Evolutionary conservation across 306 rosid genomes (phyloP), one percentile per base, ranked within the genome.

Genomic region (Fagus crenata): DNA sequence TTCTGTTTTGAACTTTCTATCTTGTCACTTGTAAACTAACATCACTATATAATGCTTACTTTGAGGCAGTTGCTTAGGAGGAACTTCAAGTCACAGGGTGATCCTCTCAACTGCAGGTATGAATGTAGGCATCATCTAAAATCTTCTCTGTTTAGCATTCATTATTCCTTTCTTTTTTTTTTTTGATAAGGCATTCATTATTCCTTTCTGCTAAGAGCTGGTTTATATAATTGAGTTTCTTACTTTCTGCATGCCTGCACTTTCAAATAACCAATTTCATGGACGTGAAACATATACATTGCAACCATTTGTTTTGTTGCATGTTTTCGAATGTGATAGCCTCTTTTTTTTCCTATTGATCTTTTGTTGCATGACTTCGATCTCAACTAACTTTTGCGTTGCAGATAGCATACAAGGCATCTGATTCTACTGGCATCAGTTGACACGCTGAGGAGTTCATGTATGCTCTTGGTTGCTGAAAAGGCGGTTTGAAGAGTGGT

Each of bases 21-120:
- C 28, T 37, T 39, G 6, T 7, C 1, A 7, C 14, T 67, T 43
- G 14, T 13, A n/a, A n/a, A 7, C 71, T 71, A 6, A 59, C 54
- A 13, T 12, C 33, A 63, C 56, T 58, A 2, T 39, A 35, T 75
- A 63, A 58, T 76, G 12, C 71, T 49, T 69, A 18, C 51, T 36
- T 40, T 78, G 53, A 73, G 53, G 37, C 83, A 82, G 88, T 80
- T 69, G 88, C 85, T 74, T 87, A 84, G 72, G 42, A 13, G 76
- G 79, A 35, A 3, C 56, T 33, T 46, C 35, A 28, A 65, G 53
- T 68, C 56, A 5, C 7, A 56, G 81, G 53, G 70, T 53, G 82
- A 69, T 81, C 77, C 68, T 74, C 75, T 80, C 73, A 53, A 37
- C 69, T 73, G 70, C 75, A 68, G 87, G 87, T 86, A 78, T 43